phyloP scores from a whole-genome alignment of 2,329 filamentous ascomycete species.

The Colletotrichum sp. region DNA sequence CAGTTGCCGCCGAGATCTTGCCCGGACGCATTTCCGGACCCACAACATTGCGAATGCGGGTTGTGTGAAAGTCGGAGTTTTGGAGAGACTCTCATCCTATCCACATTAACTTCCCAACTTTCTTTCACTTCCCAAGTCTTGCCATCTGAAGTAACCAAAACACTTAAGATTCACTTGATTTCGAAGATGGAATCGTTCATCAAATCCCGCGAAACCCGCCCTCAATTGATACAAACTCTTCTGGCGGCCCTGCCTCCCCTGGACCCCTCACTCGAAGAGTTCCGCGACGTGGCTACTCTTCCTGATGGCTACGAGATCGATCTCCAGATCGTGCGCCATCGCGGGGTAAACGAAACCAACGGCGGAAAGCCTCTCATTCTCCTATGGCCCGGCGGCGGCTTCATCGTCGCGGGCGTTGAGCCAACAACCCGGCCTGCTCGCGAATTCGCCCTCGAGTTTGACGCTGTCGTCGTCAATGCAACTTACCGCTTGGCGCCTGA shows the following conservation, averaged over 20 bases:
- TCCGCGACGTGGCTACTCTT: conserved; percentile 1
- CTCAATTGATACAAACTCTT: not conserved
- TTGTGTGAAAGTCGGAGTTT: not conserved
- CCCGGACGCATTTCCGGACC: not conserved
- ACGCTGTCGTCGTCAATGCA: conserved; percentile 47
- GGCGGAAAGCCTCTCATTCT: conserved; percentile 6
- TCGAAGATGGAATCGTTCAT: not conserved
- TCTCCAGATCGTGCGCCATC: conserved; percentile 1
- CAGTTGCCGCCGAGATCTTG: accelerated
- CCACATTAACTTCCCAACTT: not conserved
- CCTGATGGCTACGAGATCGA: conserved; percentile 9
- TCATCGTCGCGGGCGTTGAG: conserved; percentile 15
- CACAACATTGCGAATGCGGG: not conserved
- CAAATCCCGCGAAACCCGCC: not conserved
- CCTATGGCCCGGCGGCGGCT: not conserved
- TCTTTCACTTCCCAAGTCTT: not conserved
- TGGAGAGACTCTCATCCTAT: not conserved
- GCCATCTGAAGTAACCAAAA: not conserved
- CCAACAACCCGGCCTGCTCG: not conserved
- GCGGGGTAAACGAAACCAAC: not conserved
- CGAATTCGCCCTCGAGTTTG: conserved; percentile 23
- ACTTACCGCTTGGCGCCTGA: conserved; percentile 59
- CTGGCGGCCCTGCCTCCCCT: not conserved
- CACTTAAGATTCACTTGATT: too few relatives aligned
- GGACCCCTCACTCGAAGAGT: conserved; percentile 9